Base-by-base conservation (phyloP, 345 rosid genomes). In the Murraya paniculata region DNA sequence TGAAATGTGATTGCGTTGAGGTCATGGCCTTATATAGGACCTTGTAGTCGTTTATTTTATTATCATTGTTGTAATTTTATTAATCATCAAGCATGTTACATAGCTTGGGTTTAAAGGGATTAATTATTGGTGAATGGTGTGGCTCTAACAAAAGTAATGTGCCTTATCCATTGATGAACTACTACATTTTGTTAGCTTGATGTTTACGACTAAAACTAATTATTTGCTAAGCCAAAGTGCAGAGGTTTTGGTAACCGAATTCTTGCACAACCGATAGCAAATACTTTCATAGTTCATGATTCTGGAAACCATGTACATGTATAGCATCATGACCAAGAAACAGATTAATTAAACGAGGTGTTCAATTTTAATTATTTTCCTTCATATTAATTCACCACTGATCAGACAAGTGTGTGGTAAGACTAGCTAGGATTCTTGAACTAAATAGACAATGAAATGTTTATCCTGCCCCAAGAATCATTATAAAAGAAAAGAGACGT, bases 21-120 rank as follows among this genome's bases (percentile, higher is more conserved):
- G 39, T 7, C 21, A 53, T 30, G 27, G 25, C 24, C 48, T 25
- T 74, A 25, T 74, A 74, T 60, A 41, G 38, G 56, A 74, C 56
- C 22, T 25, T 8, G 8, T 33, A 9, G 56, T 36, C 14, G 35
- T 36, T 28, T 27, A 38, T 62, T 24, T 22, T 14, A 53, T 11
- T 41, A 11, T 10, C 11, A 11, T 41, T 41, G 16, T 0, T 41
- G 14, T 41, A 10, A 41, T 41, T 41, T 45, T 45, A 45, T 13
- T 45, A 45, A 45, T 0, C 25, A 0, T 7, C 1, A 53, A 53
- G 4, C 25, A 55, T 19, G 2, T 71, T 18, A 30, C 27, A 53
- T 16, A 30, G 62, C 78, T 75, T 75, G 24, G 71, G 33, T 64
- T 75, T 64, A 56, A 75, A 75, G 78, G 38, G n/a, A 64, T 48